Conservation (phyloP, 2,329 filamentous ascomycete species). For the Hyphodiscus sp. region DNA sequence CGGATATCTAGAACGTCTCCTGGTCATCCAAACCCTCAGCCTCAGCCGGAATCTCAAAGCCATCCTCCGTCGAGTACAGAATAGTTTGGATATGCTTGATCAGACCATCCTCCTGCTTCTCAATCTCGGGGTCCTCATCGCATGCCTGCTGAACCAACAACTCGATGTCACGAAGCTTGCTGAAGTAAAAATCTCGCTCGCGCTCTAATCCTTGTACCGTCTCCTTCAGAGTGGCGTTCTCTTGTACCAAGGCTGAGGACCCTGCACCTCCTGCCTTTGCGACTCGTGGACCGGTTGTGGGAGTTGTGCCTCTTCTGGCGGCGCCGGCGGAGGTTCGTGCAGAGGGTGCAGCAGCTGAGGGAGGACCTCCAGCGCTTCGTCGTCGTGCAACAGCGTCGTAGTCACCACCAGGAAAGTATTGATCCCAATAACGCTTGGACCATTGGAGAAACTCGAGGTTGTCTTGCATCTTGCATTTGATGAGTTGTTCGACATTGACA, state of each 20-base stretch:
- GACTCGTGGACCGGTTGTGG: constrained; percentile 37
- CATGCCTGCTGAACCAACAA: constrained; percentile 87
- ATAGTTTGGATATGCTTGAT: constrained; percentile 96
- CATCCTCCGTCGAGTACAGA: constrained; percentile 91
- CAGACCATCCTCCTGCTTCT: constrained; percentile 87
- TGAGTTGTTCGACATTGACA: constrained; percentile 78
- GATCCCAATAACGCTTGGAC: constrained; percentile 95
- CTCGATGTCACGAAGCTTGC: constrained; percentile 96
- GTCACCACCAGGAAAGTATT: constrained; percentile 94
- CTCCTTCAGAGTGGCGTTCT: constrained; percentile 87
- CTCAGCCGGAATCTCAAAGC: constrained; percentile 85
- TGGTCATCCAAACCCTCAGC: constrained; percentile 61
- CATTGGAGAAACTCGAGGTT: constrained; percentile 99
- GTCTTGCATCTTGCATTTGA: constrained; percentile 99
- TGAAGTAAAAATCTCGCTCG: constrained; percentile 98
- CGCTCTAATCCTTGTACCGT: constrained; percentile 91
- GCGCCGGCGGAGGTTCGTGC: constrained; percentile 41
- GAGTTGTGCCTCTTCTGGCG: constrained; percentile 38
- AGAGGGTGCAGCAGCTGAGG: constrained; percentile 41
- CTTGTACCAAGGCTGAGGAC: constrained; percentile 68
- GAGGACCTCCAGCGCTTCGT: constrained; percentile 64
- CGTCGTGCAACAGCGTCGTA: constrained; percentile 86
- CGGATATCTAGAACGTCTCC: constrained; percentile 60
- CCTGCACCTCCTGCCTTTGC: constrained; percentile 46
- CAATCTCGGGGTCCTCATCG: constrained; percentile 85